Conservation (phyloP, 345 rosid genomes). For the Eutrema heterophyllum region DNA sequence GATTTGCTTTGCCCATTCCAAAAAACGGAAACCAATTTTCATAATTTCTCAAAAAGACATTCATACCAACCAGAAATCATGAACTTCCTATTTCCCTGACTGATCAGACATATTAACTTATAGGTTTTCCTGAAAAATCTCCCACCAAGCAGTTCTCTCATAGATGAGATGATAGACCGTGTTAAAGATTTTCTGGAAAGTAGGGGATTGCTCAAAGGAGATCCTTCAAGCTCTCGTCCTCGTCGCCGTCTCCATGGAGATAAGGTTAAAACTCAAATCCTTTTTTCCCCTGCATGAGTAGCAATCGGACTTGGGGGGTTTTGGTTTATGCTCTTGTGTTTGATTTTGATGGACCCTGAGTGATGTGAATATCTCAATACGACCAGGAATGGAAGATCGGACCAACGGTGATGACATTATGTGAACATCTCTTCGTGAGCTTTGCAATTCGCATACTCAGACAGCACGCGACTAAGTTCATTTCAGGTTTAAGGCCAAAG, state of each 20-base stretch:
- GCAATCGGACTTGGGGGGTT: background rate
- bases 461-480: slow-evolving; percentile 47
- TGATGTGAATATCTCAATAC: background rate
- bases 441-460: slow-evolving; percentile 70
- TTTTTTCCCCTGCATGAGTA: background rate
- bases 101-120: slow-evolving; percentile 4
- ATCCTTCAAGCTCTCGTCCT: slow-evolving; percentile 61
- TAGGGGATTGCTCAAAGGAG: slow-evolving; percentile 84
- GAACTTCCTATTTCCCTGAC: background rate
- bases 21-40: background rate
- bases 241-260: slow-evolving; percentile 68
- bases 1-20: background rate
- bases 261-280: slow-evolving; percentile 40
- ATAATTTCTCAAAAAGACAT: background rate
- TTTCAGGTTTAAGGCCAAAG: slow-evolving; percentile 36
- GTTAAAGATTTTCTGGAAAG: slow-evolving; percentile 86
- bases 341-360: background rate
- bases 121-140: slow-evolving; percentile 85
- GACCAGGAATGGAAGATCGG: slow-evolving; percentile 88
- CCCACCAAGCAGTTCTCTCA: slow-evolving; percentile 87
- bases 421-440: slow-evolving; percentile 90
- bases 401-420: slow-evolving; percentile 69
- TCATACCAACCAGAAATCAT: background rate
- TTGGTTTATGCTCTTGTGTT: background rate
- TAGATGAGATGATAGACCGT: slow-evolving; percentile 81